Base-by-base conservation (phyloP, 2,329 filamentous ascomycete species). In the Pestalotiopsis sp. region DNA sequence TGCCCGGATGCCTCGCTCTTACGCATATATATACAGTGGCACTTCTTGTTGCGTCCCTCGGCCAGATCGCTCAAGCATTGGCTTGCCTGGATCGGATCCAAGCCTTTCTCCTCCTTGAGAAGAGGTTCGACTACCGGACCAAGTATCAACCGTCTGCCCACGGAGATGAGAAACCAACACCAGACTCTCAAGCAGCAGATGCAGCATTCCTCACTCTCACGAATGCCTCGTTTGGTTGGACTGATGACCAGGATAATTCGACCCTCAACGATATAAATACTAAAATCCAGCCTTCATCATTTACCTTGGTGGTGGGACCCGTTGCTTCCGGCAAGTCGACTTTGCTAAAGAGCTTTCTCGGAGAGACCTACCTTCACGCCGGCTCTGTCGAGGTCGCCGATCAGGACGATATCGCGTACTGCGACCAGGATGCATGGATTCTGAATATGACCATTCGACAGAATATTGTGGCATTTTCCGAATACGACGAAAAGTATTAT, bases 251-350 rank as follows among this genome's bases (percentile, higher is more conserved):
- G 22, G 64, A 59, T 1, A 66, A 44, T 2, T 9, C 38, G 10
- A 44, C 22, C 2, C 17, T 66, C 1, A 58, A 66, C 39, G n/a
- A 77, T 4, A 71, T 84, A 20, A 70, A 77, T 20, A 71, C 84
- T 2, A 70, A 69, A 0, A 67, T 84, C 2, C 69, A 70, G 3
- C 63, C 68, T 0, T 74, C 72, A 3, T 70, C 76, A 3, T 74
- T 85, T 6, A 81, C 40, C 39, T 75, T 84, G 3, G 71, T 85
- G 0, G 73, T 83, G 7, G 82, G 83, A 0, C 81, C 82, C 0
- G 75, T 84, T 3, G 83, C 79, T 0, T 80, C 79, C 0, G 83
- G 83, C 0, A 85, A 85, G 68, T 83, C 79, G 0, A 81, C 83
- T 0, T 69, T 85, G 0, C 78, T 82, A 68, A 81, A 80, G 63